Conservation (phyloP, 352 stramenopile genomes). For the Globisporangium radiosum region DNA sequence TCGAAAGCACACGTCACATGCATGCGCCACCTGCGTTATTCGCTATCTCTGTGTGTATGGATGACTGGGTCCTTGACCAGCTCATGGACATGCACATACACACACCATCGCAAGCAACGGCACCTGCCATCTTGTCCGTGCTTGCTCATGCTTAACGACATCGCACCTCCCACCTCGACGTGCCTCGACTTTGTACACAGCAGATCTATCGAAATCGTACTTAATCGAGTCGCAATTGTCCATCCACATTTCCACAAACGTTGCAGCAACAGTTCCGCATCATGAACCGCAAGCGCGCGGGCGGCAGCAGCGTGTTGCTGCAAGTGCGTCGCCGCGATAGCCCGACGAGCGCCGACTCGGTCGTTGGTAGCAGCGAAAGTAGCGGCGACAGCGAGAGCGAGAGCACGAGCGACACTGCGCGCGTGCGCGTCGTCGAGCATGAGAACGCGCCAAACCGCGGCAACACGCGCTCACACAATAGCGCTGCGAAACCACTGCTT, state of each 20-base stretch:
- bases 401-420: conserved; percentile 7
- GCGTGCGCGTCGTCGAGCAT: background rate
- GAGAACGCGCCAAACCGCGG: conserved; percentile 8
- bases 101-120: no score
- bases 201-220: background rate
- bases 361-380: background rate
- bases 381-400: conserved; percentile 7
- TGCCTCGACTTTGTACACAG: no score
- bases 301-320: background rate
- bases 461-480: conserved; percentile 3
- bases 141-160: no score
- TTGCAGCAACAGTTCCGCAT: no score
- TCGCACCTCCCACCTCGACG: no score
- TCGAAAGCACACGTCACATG: no score
- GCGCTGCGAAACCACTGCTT: background rate
- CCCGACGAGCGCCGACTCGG: background rate
- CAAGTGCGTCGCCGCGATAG: background rate
- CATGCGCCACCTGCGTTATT: no score
- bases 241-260: background rate
- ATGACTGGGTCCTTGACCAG: no score
- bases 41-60: no score
- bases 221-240: background rate
- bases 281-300: background rate
- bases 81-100: no score
- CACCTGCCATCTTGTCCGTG: no score